A percentile compares a stretch with the other conserved stretches of the same genome.
phyloP scores from a whole-genome alignment of 345 rosid species.

The Ceriops decandra region DNA sequence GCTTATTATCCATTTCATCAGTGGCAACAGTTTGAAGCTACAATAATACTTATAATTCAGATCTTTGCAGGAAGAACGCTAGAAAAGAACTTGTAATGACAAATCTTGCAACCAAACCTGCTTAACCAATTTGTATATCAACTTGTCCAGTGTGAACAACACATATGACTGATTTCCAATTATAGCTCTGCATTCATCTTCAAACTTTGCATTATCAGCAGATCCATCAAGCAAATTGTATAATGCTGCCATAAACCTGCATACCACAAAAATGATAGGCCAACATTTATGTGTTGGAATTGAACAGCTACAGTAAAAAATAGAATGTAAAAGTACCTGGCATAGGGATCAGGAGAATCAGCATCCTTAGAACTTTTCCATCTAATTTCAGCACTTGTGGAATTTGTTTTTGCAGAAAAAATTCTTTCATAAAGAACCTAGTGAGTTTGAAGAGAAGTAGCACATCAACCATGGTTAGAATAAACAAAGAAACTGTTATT shows the following conservation, averaged over 20 bases:
- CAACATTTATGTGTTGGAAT: constrained; percentile 6
- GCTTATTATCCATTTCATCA: constrained; percentile 86
- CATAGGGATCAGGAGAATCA: constrained; percentile 51
- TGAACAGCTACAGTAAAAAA: background rate
- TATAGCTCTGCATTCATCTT: constrained; percentile 94
- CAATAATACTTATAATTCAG: constrained; percentile 23
- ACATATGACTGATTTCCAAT: constrained; percentile 90
- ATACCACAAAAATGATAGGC: background rate
- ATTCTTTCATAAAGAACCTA: constrained; percentile 88
- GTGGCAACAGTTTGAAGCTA: constrained; percentile 92
- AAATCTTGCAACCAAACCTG: constrained; percentile 48
- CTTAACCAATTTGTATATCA: constrained; percentile 84
- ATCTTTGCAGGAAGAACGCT: constrained; percentile 11
- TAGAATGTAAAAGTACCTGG: constrained; percentile 47
- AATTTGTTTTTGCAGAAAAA: constrained; percentile 64
- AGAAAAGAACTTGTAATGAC: constrained; percentile 2
- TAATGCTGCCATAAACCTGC: constrained; percentile 74
- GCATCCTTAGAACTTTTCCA: constrained; percentile 47
- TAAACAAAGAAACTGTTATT: background rate
- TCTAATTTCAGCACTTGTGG: constrained; percentile 47
- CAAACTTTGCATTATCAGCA: constrained; percentile 82
- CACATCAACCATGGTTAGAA: constrained; percentile 8
- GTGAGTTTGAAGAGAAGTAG: constrained; percentile 4
- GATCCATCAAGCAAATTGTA: constrained; percentile 92
- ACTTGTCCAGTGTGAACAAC: constrained; percentile 87